A percentile compares a stretch with the other conserved stretches of the same genome.
phyloP scores from a whole-genome alignment of 305 asterid genomes.

The Fraxinus velutina region DNA sequence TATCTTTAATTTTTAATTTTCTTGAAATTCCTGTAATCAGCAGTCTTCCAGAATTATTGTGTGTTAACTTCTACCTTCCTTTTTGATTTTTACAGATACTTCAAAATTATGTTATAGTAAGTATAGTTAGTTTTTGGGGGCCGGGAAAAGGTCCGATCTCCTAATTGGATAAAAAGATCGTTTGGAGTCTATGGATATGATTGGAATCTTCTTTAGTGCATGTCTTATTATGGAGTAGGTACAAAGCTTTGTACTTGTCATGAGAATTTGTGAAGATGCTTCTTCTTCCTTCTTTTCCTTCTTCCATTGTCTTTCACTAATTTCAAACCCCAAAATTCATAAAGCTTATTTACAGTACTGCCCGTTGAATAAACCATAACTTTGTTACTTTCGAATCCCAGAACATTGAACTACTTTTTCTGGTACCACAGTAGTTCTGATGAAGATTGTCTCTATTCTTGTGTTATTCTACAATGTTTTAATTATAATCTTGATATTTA shows the following conservation, averaged over 20 bases:
- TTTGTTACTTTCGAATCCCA: neutral
- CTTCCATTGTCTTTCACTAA: neutral
- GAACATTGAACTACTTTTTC: neutral
- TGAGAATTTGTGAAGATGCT: neutral
- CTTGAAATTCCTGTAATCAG: neutral
- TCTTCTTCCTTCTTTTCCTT: neutral
- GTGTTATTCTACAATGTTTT: neutral
- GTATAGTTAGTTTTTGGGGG: neutral
- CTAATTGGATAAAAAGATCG: neutral
- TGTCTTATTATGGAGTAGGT: neutral
- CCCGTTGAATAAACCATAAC: neutral
- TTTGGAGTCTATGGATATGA: neutral
- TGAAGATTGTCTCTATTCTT: neutral
- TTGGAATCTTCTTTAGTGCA: neutral
- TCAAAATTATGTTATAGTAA: neutral
- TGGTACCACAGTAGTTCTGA: neutral
- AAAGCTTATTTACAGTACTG: neutral
- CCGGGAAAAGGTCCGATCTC: neutral
- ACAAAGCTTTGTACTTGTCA: neutral
- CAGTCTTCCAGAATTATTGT: neutral
- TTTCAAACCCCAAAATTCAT: neutral
- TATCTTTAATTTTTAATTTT: neutral
- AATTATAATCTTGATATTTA: neutral
- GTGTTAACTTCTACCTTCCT: neutral
- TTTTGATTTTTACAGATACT: constrained; percentile 1